A percentile compares a stretch with the other conserved stretches of the same genome.
phyloP scores from a whole-genome alignment of 768 basidiomycete species.

The Tricholoma hemisulphureum region DNA sequence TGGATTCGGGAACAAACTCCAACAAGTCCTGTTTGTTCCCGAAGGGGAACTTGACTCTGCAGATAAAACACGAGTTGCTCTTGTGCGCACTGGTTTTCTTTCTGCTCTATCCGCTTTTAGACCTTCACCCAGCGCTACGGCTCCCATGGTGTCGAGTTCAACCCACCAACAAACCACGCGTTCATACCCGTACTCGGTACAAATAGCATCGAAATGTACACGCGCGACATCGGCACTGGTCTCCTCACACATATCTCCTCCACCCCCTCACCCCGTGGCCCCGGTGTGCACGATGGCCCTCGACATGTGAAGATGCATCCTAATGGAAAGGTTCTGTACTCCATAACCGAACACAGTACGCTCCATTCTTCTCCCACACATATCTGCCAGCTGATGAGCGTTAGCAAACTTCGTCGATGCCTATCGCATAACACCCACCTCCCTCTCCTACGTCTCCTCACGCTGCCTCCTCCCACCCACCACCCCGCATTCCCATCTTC shows the following conservation, averaged over 20 bases:
- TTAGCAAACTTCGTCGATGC: constrained; percentile 47
- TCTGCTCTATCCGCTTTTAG: neutral
- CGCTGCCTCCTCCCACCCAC: constrained; percentile 32
- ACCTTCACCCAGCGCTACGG: constrained; percentile 40
- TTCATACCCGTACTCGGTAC: constrained; percentile 53
- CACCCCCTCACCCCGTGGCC: constrained; percentile 38
- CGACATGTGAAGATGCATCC: constrained; percentile 54
- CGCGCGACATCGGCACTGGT: constrained; percentile 31
- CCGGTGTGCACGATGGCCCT: constrained; percentile 43
- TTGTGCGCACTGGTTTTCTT: constrained; percentile 29
- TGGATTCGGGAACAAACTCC: constrained; percentile 42
- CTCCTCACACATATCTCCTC: constrained; percentile 36
- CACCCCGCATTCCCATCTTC: constrained; percentile 2
- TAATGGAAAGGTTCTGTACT: constrained; percentile 49
- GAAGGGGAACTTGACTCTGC: constrained; percentile 40
- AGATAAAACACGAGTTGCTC: constrained; percentile 50
- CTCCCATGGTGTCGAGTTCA: constrained; percentile 52
- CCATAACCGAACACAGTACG: constrained; percentile 53
- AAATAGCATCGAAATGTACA: constrained; percentile 47
- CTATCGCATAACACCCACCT: constrained; percentile 36
- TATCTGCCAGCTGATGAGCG: neutral
- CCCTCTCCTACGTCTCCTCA: constrained; percentile 30
- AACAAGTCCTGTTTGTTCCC: constrained; percentile 48
- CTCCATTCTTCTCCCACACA: neutral
- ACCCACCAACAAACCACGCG: constrained; percentile 32